Evolutionary conservation across 768 basidiomycete genomes (phyloP), one percentile per base, ranked within the genome.

Genomic region (Naganishia antarctica): DNA sequence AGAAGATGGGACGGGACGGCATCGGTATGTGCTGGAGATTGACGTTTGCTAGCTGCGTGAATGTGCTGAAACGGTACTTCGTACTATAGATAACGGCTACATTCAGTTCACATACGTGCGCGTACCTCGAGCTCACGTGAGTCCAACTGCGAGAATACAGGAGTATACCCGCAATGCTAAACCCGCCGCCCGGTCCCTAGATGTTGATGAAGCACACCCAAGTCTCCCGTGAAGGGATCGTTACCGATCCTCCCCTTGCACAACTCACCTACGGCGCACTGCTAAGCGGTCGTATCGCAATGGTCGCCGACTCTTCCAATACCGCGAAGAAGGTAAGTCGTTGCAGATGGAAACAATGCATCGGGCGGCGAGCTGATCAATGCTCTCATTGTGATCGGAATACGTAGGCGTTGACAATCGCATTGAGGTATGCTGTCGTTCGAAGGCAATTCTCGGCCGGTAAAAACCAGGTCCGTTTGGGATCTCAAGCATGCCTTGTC

Each of bases 131-230:
- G 74, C 74, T 11, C 73, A 78, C 50, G 53, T 57, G 15, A 57
- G 53, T 40, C 0, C 61, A 25, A 21, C 9, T 28, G 25, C 26
- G 25, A 15, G 15, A 7, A 37, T 37, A 15, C 15, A 7, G 34
- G 34, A 7, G 34, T 37, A 9, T 49, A 21, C 4, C 4, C 49
- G 29, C 68, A 25, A 32, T 8, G 8, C 9, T 21, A n/a, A 31
- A 34, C 29, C 32, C 50, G 21, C 31, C 21, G 5, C 2, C 32
- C 2, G 8, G 50, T 51, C 15, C 12, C 71, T n/a, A 57, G 53
- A 79, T 81, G 79, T 75, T 81, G 67, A 80, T 80, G 79, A 81
- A 81, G 72, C 79, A 81, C 67, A 78, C 78, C 29, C 79, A 80
- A 65, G 79, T 79, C 13, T 78, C 78, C 0, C 68, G 78, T 11